Conservation (phyloP, 2,329 filamentous ascomycete genomes). For the Diaporthe eres region DNA sequence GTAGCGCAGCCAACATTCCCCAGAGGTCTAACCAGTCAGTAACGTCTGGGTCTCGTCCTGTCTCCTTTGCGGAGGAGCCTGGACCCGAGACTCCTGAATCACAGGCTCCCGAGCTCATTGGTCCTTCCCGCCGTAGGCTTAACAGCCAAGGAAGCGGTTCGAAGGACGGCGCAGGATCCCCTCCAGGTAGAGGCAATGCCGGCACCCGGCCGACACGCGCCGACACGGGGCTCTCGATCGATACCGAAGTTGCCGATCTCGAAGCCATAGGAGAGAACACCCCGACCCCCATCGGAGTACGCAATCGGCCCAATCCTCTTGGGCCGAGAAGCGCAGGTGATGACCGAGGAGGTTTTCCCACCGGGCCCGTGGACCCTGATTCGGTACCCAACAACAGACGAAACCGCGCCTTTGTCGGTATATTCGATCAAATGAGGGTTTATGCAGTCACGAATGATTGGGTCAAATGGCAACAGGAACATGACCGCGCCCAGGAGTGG, state of each 20-base stretch:
- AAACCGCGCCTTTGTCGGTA: background rate
- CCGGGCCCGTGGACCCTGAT: background rate
- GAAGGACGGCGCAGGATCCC: background rate
- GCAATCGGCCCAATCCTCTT: background rate
- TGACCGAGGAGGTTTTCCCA: background rate
- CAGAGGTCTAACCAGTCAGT: background rate
- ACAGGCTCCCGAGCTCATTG: background rate
- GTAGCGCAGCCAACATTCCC: background rate
- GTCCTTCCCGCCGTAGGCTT: background rate
- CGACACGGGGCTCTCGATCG: constrained; percentile 1
- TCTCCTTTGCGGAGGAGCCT: background rate
- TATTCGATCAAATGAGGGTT: background rate
- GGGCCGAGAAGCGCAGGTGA: background rate
- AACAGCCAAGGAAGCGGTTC: constrained; percentile 8
- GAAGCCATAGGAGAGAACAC: background rate
- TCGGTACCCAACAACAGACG: background rate
- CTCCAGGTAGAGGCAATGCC: background rate
- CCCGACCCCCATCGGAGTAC: background rate
- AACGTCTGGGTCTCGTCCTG: background rate
- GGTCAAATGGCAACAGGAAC: background rate
- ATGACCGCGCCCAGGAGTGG: background rate
- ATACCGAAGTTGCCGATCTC: background rate
- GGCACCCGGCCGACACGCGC: background rate
- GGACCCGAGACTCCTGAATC: background rate
- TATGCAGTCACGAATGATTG: background rate